These are phyloP conservation scores for Daldinia decipiens DNA, from an alignment of 495 filamentous ascomycete species.

Conservation along the genomic window DNA sequence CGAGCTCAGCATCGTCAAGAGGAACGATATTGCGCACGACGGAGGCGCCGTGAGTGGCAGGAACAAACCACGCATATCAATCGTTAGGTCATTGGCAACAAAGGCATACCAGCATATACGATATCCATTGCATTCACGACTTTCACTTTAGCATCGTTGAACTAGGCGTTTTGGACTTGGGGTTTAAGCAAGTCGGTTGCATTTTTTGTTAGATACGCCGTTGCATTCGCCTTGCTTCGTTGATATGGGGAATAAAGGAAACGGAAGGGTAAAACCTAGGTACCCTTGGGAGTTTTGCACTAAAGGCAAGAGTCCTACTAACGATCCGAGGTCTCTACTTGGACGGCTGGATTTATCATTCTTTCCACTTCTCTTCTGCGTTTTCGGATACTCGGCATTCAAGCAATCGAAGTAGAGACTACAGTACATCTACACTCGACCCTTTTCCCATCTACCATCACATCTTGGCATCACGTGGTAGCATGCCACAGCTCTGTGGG, in stretches of 20 bases:
- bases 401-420: conserved; percentile 7
- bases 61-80: conserved; percentile 10
- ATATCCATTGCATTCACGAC: conserved; percentile 44
- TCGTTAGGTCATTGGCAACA: conserved; percentile 10
- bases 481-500: neutral
- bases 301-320: neutral
- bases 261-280: conserved; percentile 3
- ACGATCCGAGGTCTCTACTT: conserved; percentile 14
- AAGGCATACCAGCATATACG: conserved; percentile 36
- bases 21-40: conserved; percentile 9
- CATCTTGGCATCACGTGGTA: conserved; percentile 1
- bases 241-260: conserved; percentile 8
- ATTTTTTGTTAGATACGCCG: conserved; percentile 22
- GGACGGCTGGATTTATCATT: conserved; percentile 16
- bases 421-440: neutral
- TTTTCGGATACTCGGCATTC: conserved; percentile 13
- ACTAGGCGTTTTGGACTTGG: conserved; percentile 34
- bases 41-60: conserved; percentile 8
- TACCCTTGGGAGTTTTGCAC: conserved; percentile 4
- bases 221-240: conserved; percentile 6
- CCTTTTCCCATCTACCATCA: neutral
- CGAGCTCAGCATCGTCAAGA: conserved; percentile 10
- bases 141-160: conserved; percentile 31
- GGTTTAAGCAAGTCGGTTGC: conserved; percentile 33
- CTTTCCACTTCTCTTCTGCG: conserved; percentile 18